These are phyloP conservation scores for Podospora pseudopauciseta DNA, from an alignment of 495 filamentous ascomycete species.

Conservation along the genomic window DNA sequence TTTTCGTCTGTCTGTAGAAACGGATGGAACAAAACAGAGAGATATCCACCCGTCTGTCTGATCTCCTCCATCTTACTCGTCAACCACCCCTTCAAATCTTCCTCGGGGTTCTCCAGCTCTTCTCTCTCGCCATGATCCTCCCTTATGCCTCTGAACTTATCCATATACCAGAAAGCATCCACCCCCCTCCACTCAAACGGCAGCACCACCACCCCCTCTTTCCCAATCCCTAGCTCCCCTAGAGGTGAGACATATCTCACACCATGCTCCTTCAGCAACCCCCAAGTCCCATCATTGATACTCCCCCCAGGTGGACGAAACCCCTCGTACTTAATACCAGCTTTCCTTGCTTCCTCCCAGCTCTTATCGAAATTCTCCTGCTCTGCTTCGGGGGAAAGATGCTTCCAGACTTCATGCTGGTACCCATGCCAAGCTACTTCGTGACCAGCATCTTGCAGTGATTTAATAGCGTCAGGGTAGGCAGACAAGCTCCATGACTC, in stretches of 20 bases:
- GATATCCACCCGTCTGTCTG: constrained; percentile 17
- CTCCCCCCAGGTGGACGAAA: constrained; percentile 34
- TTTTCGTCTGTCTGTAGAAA: constrained; percentile 30
- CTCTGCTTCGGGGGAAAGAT: constrained; percentile 20
- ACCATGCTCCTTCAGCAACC: constrained; percentile 4
- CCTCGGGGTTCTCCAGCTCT: constrained; percentile 12
- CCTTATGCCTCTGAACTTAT: constrained; percentile 27
- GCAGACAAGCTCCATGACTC: constrained; percentile 36
- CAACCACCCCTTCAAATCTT: constrained; percentile 22
- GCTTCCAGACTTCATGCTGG: constrained; percentile 33
- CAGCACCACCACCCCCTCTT: constrained; percentile 27
- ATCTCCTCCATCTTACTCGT: constrained; percentile 27
- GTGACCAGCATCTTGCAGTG: constrained; percentile 22
- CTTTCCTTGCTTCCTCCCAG: constrained; percentile 16
- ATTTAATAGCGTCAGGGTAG: constrained; percentile 25
- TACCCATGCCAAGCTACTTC: constrained; percentile 38
- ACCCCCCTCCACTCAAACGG: constrained; percentile 35
- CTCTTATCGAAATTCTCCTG: constrained; percentile 25
- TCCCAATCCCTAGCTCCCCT: constrained; percentile 22
- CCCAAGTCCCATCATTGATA: constrained; percentile 28
- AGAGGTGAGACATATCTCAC: constrained; percentile 30
- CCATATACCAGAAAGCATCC: constrained; percentile 40
- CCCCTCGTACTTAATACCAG: constrained; percentile 26
- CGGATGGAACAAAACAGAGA: constrained; percentile 36
- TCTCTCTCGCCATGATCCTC: constrained; percentile 18